Evolutionary conservation across 2,329 filamentous ascomycete genomes (phyloP).

Genomic region (Hansfordia pulvinata): DNA sequence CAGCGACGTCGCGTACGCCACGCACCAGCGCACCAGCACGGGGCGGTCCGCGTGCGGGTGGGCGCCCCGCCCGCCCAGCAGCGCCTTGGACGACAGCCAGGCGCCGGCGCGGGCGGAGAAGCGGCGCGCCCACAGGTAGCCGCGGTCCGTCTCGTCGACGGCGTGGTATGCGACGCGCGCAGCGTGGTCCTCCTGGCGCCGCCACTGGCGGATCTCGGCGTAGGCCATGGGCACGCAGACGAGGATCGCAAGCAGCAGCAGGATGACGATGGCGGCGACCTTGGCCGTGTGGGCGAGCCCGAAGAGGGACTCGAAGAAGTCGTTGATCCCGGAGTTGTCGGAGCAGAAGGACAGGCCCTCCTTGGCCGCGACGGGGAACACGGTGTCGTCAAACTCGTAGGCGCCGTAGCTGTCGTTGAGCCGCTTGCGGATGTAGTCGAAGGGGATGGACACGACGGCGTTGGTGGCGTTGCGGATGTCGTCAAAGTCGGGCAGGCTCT

Average conservation of each 20-base stretch:
- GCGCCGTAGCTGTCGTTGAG: constrained; percentile 58
- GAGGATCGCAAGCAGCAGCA: constrained; percentile 57
- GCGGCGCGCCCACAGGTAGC: constrained; percentile 82
- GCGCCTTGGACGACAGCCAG: constrained; percentile 55
- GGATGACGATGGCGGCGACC: constrained; percentile 62
- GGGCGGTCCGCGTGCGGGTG: constrained; percentile 42
- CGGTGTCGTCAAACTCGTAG: constrained; percentile 64
- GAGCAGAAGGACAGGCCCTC: constrained; percentile 79
- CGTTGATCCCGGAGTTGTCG: constrained; percentile 64
- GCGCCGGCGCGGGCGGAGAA: constrained; percentile 69
- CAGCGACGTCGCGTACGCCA: constrained; percentile 77
- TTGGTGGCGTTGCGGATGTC: constrained; percentile 75
- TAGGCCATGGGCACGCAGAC: constrained; percentile 70
- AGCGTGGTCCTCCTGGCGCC: constrained; percentile 55
- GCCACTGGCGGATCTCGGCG: constrained; percentile 67
- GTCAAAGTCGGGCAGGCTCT: constrained; percentile 68
- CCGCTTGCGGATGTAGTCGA: constrained; percentile 61
- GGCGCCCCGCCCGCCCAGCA: too few relatives aligned
- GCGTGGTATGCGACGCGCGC: too few relatives aligned
- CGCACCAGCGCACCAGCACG: constrained; percentile 65
- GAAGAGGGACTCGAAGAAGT: constrained; percentile 68
- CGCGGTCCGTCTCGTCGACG: constrained; percentile 49
- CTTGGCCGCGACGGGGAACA: constrained; percentile 77
- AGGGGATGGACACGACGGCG: constrained; percentile 61
- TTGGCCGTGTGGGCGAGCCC: constrained; percentile 53